A percentile compares a stretch with the other conserved stretches of the same genome.
Evolutionary conservation across 495 filamentous ascomycete species (phyloP).

Genomic region (Penicillium maclennaniae): DNA sequence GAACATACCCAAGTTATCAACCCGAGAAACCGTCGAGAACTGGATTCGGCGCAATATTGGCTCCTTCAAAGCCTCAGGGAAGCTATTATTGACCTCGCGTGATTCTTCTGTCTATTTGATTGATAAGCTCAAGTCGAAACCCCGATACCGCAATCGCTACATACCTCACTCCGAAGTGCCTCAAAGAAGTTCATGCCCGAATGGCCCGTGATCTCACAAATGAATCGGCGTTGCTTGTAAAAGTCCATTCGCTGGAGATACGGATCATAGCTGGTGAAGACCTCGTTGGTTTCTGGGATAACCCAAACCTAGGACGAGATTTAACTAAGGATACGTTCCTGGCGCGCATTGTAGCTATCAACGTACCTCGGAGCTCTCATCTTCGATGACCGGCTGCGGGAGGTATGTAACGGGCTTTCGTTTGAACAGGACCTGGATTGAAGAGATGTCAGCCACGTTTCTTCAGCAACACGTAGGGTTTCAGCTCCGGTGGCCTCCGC

Average conservation of each 20-base stretch:
- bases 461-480: neutral
- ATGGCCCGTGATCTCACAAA: constrained; percentile 92
- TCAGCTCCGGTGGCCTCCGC: constrained; percentile 3
- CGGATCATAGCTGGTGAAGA: constrained; percentile 84
- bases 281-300: constrained; percentile 82
- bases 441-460: constrained; percentile 18
- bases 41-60: constrained; percentile 87
- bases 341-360: neutral
- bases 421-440: constrained; percentile 81
- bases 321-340: neutral
- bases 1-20: constrained; percentile 80
- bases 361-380: constrained; percentile 76
- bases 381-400: constrained; percentile 64
- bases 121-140: constrained; percentile 3
- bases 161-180: constrained; percentile 87
- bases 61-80: constrained; percentile 87
- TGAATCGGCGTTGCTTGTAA: constrained; percentile 89
- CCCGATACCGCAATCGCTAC: constrained; percentile 18
- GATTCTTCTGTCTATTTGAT: constrained; percentile 68
- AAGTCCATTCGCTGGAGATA: constrained; percentile 89
- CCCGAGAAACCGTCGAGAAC: constrained; percentile 83
- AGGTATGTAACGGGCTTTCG: constrained; percentile 90
- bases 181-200: constrained; percentile 93
- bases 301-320: constrained; percentile 69
- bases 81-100: constrained; percentile 82